phyloP scores from a whole-genome alignment of 169 alveolate genomes.

The Eimeria praecox region DNA sequence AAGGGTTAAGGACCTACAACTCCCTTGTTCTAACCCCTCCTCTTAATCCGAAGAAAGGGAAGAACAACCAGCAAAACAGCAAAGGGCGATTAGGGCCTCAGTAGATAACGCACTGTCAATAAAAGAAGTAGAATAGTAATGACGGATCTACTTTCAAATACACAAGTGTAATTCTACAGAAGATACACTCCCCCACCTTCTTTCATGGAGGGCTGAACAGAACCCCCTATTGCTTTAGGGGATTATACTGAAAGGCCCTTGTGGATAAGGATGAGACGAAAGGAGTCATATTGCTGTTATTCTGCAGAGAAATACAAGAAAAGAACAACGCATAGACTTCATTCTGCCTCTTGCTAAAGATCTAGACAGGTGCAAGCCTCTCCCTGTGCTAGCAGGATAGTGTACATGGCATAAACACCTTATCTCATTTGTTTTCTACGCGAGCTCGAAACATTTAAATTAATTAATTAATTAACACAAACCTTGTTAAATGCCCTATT shows the following conservation, averaged over 20 bases:
- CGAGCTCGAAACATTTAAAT: background rate
- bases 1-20: background rate
- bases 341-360: slow-evolving; percentile 81
- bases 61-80: background rate
- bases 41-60: too few relatives aligned
- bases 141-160: background rate
- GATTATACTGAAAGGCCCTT: background rate
- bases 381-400: background rate
- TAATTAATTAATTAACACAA: too few relatives aligned
- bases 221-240: background rate
- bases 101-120: background rate
- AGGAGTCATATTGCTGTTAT: background rate
- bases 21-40: background rate
- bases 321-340: slow-evolving; percentile 79
- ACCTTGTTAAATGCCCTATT: background rate
- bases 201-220: background rate
- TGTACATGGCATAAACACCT: background rate
- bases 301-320: slow-evolving; percentile 77
- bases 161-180: background rate
- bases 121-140: background rate
- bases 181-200: background rate
- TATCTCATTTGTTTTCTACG: background rate
- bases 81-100: background rate
- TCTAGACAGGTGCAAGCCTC: slow-evolving; percentile 66
- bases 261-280: background rate